phyloP scores from a whole-genome alignment of 2,329 filamentous ascomycete genomes.

The Esteya vermicola region DNA sequence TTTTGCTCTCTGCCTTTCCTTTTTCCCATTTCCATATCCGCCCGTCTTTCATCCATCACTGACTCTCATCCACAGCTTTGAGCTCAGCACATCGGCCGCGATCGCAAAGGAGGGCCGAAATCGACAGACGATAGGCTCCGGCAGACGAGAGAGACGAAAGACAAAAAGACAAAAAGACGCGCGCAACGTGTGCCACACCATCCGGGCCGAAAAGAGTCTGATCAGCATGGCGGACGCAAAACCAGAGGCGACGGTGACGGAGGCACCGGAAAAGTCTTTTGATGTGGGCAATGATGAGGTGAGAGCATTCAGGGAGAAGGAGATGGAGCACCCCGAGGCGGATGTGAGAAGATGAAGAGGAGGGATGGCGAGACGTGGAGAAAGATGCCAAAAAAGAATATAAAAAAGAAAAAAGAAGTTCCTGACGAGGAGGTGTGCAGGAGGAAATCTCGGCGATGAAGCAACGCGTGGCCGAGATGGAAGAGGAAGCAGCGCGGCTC shows the following conservation, averaged over 20 bases:
- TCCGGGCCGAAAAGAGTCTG: background rate
- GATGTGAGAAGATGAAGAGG: background rate
- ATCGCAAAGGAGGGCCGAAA: no score
- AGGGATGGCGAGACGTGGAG: no score
- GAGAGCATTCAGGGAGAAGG: no score
- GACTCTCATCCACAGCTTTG: no score
- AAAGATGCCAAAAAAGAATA: slow-evolving; percentile 2
- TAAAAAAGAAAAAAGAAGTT: slow-evolving; percentile 3
- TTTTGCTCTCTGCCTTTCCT: no score
- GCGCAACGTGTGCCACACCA: no score
- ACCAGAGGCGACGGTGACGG: slow-evolving; percentile 15
- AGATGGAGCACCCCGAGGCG: slow-evolving; percentile 8
- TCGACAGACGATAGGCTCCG: no score
- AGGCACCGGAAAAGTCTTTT: slow-evolving; percentile 19
- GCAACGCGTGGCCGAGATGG: slow-evolving; percentile 75
- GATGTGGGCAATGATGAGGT: slow-evolving; percentile 34
- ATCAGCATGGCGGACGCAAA: slow-evolving; percentile 15
- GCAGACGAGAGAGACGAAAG: background rate
- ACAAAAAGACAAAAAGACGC: background rate
- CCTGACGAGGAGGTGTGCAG: slow-evolving; percentile 20
- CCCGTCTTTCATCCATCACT: no score
- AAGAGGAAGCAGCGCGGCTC: slow-evolving; percentile 74
- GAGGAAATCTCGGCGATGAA: slow-evolving; percentile 84
- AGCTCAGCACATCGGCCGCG: no score
- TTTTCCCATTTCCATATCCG: no score